phyloP scores from a whole-genome alignment of 345 rosid genomes.

The Linum tenue region DNA sequence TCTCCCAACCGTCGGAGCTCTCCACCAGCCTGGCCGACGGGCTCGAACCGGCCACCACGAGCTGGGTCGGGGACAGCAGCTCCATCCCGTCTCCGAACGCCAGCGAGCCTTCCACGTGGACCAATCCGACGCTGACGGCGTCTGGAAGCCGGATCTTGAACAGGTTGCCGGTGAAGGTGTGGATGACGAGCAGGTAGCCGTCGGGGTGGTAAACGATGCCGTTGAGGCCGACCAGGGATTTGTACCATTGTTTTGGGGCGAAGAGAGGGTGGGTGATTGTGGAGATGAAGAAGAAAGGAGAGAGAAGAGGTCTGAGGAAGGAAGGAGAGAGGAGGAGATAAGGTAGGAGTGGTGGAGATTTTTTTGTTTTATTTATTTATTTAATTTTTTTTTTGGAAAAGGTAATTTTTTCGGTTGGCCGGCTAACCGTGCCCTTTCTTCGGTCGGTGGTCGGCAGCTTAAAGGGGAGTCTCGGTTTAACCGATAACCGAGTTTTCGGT shows the following conservation, averaged over 20 bases:
- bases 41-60: slow-evolving; percentile 70
- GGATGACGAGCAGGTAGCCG: slow-evolving; percentile 67
- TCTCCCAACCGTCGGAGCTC: slow-evolving; percentile 79
- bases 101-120: slow-evolving; percentile 46
- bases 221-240: slow-evolving; percentile 50
- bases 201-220: slow-evolving; percentile 84
- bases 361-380: too few species aligned
- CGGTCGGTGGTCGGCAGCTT: too few species aligned
- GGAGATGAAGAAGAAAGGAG: too few species aligned
- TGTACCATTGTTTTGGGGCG: slow-evolving; percentile 57
- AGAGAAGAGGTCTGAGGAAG: too few species aligned
- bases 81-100: slow-evolving; percentile 69
- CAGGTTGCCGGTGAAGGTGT: slow-evolving; percentile 54
- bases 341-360: too few species aligned
- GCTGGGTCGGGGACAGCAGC: slow-evolving; percentile 51
- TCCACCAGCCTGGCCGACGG: slow-evolving; percentile 62
- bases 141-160: slow-evolving; percentile 45
- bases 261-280: slow-evolving; percentile 52
- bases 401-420: too few species aligned
- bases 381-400: too few species aligned
- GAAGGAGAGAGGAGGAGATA: too few species aligned
- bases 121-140: slow-evolving; percentile 37
- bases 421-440: too few species aligned
- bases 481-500: too few species aligned
- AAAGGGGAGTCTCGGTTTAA: too few species aligned